A percentile compares a stretch with the other conserved stretches of the same genome.
Evolutionary conservation across 345 rosid species (phyloP).

Genomic region (Populus deltoides): DNA sequence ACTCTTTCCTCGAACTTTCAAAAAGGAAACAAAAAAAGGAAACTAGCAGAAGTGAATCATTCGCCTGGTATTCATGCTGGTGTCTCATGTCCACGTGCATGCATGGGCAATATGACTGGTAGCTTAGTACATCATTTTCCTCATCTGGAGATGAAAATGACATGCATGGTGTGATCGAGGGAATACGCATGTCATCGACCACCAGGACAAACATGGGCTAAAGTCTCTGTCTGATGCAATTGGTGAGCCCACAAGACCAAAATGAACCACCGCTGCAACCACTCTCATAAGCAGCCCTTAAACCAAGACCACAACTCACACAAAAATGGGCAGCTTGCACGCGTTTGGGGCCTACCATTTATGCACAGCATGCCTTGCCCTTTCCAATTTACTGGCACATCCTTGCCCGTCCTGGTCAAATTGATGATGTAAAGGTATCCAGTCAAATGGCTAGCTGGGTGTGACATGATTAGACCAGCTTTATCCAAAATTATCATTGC

Average conservation of each 20-base stretch:
- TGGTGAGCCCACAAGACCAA: not conserved
- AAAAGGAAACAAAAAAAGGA: not conserved
- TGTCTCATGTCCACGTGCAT: constrained; percentile 12
- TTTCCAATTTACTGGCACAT: not conserved
- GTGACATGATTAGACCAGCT: not conserved
- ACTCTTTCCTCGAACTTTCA: not conserved
- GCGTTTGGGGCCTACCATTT: not conserved
- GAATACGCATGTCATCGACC: constrained; percentile 1
- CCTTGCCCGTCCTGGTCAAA: not conserved
- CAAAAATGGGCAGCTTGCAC: not conserved
- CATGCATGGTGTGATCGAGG: not conserved
- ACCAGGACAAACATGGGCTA: not conserved
- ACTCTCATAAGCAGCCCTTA: no score
- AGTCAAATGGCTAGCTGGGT: not conserved
- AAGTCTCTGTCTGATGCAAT: not conserved
- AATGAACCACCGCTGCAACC: not conserved
- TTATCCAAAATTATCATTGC: not conserved
- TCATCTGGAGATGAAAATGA: not conserved
- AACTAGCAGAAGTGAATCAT: not conserved
- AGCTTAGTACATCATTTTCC: not conserved
- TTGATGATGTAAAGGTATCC: not conserved
- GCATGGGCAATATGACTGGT: not conserved
- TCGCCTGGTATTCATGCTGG: not conserved
- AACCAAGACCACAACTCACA: no score
- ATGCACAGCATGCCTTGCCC: not conserved